Conservation (phyloP, 2,329 filamentous ascomycete genomes). For the Amauroascus verrucosus region DNA sequence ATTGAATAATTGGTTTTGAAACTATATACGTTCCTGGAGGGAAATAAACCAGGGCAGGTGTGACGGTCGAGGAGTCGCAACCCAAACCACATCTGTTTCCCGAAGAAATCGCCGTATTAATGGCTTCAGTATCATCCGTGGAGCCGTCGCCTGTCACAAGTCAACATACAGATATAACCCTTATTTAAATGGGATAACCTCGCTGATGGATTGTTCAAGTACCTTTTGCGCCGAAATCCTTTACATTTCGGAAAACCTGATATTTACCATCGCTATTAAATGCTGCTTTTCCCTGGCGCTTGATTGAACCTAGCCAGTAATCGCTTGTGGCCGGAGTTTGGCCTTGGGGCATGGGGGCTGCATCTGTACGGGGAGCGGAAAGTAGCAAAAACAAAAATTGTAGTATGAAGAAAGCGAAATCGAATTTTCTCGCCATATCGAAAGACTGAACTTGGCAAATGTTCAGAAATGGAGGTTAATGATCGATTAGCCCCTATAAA, state of each 20-base stretch:
- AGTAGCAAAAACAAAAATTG: conserved; percentile 27
- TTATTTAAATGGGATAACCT: no score
- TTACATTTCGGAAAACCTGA: conserved; percentile 67
- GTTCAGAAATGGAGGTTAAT: neutral
- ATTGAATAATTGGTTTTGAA: conserved; percentile 63
- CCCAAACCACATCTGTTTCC: conserved; percentile 67
- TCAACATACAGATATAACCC: conserved; percentile 17
- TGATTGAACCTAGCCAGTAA: conserved; percentile 60
- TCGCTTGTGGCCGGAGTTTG: conserved; percentile 13
- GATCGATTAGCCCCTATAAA: neutral
- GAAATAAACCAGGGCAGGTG: conserved; percentile 84
- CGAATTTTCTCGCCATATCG: conserved; percentile 8
- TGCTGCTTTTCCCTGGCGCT: conserved; percentile 57
- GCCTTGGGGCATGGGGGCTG: conserved; percentile 21
- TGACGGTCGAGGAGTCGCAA: conserved; percentile 75
- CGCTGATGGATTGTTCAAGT: conserved; percentile 36
- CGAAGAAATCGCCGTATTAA: conserved; percentile 71
- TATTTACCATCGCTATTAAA: conserved; percentile 50
- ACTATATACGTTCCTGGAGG: conserved; percentile 78
- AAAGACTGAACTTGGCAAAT: neutral
- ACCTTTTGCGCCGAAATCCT: conserved; percentile 63
- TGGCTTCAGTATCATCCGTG: conserved; percentile 77
- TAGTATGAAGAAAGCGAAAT: conserved; percentile 16
- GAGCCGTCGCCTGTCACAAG: conserved; percentile 47
- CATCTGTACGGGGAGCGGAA: conserved; percentile 23